These are phyloP conservation scores for Primulina tabacum DNA, from an alignment of 257 asterid genomes.

Conservation along the genomic window DNA sequence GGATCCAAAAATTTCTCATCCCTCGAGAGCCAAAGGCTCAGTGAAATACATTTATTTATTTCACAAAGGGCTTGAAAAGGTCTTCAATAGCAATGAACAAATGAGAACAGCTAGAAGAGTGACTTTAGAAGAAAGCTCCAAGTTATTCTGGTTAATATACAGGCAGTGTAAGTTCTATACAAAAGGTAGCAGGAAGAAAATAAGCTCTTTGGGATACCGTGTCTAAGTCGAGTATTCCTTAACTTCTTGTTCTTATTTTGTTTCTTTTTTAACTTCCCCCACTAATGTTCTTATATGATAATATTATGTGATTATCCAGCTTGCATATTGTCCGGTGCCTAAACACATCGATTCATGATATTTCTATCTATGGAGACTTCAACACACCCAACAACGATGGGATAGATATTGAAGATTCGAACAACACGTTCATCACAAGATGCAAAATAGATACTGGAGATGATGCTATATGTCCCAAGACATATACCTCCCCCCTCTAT, in stretches of 20 bases:
- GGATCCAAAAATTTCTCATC: too few species aligned
- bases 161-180: neutral
- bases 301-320: conserved; percentile 35
- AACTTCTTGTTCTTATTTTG: neutral
- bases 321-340: conserved; percentile 75
- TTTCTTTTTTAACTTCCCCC: neutral
- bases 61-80: neutral
- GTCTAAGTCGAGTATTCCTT: neutral
- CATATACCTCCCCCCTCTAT: conserved; percentile 56
- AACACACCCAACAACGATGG: conserved; percentile 92
- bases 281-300: neutral
- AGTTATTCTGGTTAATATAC: neutral
- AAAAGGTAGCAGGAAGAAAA: neutral
- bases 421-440: conserved; percentile 68
- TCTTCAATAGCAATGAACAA: neutral
- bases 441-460: conserved; percentile 88
- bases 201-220: neutral
- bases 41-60: neutral
- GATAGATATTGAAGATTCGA: conserved; percentile 85
- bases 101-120: neutral
- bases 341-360: conserved; percentile 59
- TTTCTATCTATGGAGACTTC: conserved; percentile 74
- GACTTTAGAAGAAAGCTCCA: neutral
- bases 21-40: neutral
- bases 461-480: conserved; percentile 94